phyloP scores from a whole-genome alignment of 2,329 filamentous ascomycete species.

The Sporothrix pseudoabietina region DNA sequence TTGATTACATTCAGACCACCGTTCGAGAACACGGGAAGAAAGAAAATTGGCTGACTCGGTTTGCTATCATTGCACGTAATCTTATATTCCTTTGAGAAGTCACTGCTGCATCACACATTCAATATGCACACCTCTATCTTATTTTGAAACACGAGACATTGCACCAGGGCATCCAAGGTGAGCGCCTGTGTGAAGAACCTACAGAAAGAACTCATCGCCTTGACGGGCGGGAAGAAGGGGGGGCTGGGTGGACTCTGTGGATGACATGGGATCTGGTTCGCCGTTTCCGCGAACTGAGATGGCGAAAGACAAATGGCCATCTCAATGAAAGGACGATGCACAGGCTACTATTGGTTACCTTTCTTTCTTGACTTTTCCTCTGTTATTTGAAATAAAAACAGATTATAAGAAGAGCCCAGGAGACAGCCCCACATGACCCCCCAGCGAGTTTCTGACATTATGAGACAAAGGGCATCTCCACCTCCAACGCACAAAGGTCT shows the following conservation, averaged over 20 bases:
- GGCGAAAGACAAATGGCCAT: not conserved
- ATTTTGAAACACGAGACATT: constrained; percentile 21
- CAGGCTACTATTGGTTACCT: not conserved
- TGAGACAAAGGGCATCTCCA: constrained; percentile 10
- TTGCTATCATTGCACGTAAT: not conserved
- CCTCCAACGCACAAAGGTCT: not conserved
- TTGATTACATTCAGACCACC: not conserved
- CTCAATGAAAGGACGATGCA: not conserved
- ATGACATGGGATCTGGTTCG: constrained; percentile 18
- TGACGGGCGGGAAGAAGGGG: not conserved
- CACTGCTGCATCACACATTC: not conserved
- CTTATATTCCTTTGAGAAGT: not conserved
- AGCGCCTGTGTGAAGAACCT: not conserved
- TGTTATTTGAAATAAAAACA: not conserved
- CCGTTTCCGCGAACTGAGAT: not conserved
- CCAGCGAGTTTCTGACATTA: not conserved
- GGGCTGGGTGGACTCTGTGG: not conserved
- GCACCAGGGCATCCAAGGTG: not conserved
- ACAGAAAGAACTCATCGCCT: not conserved
- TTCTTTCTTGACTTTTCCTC: not conserved
- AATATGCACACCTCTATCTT: not conserved
- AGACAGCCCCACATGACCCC: not conserved
- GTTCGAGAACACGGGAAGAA: constrained; percentile 1
- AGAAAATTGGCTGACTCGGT: not conserved
- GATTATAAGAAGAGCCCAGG: not conserved